Evolutionary conservation across 371 early-diverging fungal species (phyloP).

Genomic region (Coemansia sp.): DNA sequence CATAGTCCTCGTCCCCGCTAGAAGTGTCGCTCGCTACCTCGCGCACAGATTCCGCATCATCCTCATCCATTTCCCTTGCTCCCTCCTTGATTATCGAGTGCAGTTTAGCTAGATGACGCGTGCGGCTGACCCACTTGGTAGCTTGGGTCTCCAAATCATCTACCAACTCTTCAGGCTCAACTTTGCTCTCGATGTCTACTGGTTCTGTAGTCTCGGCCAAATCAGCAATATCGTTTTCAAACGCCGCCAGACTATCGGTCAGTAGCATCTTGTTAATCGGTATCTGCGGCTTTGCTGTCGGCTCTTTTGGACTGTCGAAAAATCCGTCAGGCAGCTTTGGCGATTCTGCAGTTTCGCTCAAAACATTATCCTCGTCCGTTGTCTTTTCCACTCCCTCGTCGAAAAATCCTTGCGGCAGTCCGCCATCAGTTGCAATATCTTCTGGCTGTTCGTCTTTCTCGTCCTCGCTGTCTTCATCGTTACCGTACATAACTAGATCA

Average conservation of each 20-base stretch:
- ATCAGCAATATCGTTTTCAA: slow-evolving; percentile 22
- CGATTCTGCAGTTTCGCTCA: neutral
- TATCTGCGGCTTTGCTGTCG: neutral
- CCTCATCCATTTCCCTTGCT: slow-evolving; percentile 14
- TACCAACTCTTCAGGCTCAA: neutral
- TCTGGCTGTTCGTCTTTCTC: neutral
- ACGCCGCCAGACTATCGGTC: slow-evolving; percentile 10
- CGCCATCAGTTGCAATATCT: neutral
- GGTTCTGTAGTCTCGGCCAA: neutral
- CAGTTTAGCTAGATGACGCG: slow-evolving; percentile 11
- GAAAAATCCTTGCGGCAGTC: slow-evolving; percentile 10
- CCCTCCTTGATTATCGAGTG: slow-evolving; percentile 24
- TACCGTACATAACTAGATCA: slow-evolving; percentile 11
- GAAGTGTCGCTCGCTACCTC: neutral
- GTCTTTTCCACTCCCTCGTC: slow-evolving; percentile 3
- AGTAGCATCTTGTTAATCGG: neutral
- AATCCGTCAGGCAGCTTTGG: slow-evolving; percentile 14
- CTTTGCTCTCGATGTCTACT: neutral
- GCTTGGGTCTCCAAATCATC: slow-evolving; percentile 10
- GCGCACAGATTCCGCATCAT: neutral
- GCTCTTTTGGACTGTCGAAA: slow-evolving; percentile 7
- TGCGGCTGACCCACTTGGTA: slow-evolving; percentile 12
- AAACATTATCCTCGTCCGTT: neutral
- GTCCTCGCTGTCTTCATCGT: slow-evolving; percentile 5
- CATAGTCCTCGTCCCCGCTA: slow-evolving; percentile 6